Evolutionary conservation across 176 grass and related monocot genomes (phyloP).

Genomic region (Oryza meyeriana): DNA sequence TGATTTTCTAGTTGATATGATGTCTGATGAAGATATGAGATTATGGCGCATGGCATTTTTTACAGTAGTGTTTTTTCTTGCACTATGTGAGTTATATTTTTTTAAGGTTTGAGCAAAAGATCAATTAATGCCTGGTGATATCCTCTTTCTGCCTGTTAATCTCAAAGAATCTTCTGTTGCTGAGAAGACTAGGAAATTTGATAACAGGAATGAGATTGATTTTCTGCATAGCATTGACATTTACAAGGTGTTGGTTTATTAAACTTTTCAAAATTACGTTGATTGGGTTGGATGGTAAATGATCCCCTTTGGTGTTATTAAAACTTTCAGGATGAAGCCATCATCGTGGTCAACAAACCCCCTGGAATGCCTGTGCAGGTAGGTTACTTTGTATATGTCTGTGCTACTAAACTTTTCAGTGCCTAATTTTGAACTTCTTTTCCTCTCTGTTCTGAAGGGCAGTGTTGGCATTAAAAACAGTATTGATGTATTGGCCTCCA

Average conservation of each 20-base stretch:
- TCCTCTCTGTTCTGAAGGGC: slow-evolving; percentile 53
- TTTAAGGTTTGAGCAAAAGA: slow-evolving; percentile 82
- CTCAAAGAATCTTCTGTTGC: slow-evolving; percentile 45
- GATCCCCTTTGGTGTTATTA: slow-evolving; percentile 15
- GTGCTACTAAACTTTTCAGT: slow-evolving; percentile 1
- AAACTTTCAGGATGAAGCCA: slow-evolving; percentile 64
- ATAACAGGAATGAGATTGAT: slow-evolving; percentile 55
- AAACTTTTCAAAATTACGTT: background rate
- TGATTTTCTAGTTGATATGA: slow-evolving; percentile 5
- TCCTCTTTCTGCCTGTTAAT: slow-evolving; percentile 72
- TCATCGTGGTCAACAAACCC: slow-evolving; percentile 88
- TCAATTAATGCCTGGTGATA: slow-evolving; percentile 66
- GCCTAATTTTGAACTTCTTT: slow-evolving; percentile 15
- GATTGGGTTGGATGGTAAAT: slow-evolving; percentile 26
- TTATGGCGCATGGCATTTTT: background rate
- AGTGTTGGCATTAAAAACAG: slow-evolving; percentile 83
- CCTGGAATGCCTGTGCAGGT: slow-evolving; percentile 86
- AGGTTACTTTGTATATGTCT: slow-evolving; percentile 26
- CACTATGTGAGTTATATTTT: slow-evolving; percentile 34
- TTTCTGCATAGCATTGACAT: slow-evolving; percentile 76
- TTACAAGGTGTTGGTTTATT: slow-evolving; percentile 62
- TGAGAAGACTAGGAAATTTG: slow-evolving; percentile 49
- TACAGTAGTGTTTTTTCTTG: background rate
- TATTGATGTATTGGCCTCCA: slow-evolving; percentile 66
- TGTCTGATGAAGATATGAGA: background rate